Evolutionary conservation across 208 protist species (phyloP), one percentile per base, ranked within the genome.

Genomic region (Herpetomonas muscarum): DNA sequence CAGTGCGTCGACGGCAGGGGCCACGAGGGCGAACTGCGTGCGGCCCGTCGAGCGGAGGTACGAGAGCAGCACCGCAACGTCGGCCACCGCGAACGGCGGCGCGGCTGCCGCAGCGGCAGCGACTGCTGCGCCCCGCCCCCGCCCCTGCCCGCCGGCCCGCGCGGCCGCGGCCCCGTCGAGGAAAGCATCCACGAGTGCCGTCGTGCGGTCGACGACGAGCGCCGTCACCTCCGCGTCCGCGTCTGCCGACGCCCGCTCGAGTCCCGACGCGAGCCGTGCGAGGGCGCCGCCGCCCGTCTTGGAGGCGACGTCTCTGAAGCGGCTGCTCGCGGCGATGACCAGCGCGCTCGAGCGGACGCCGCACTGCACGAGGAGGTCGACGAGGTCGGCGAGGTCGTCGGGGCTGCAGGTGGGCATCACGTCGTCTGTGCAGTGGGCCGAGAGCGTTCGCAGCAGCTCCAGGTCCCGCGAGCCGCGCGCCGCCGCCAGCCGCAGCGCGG

Each of bases 291-390:
- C 66, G 25, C 65, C 58, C 34, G 56, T 65, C 15, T 52, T 47
- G 10, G 36, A 26, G 25, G 22, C 32, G 29, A 81, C 52, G 36
- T 75, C 75, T 1, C 32, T 54, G 24, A 92, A 64, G 0, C 76
- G 76, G 21, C 34, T 30, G 26, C 61, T 64, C 10, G 74, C 52
- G 1, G 60, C 74, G 22, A 50, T 57, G 46, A 93, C 67, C 28
- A 93, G 57, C 17, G 61, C 57, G 0, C 66, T 45, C 15, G 81
- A 81, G 19, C 82, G 77, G 47, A 90, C 73, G 12, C 82, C 78
- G 46, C 87, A 93, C 15, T 52, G 58, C 37, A 90, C 59, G 28
- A 93, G 77, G 15, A 84, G 67, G 34, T 47, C 76, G 49, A 67
- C 61, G 15, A 90, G 46, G 10, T 76, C 70, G 19, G 72, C 78